Base-by-base conservation (phyloP, 2,329 filamentous ascomycete species). In the Colletotrichum noveboracense region DNA sequence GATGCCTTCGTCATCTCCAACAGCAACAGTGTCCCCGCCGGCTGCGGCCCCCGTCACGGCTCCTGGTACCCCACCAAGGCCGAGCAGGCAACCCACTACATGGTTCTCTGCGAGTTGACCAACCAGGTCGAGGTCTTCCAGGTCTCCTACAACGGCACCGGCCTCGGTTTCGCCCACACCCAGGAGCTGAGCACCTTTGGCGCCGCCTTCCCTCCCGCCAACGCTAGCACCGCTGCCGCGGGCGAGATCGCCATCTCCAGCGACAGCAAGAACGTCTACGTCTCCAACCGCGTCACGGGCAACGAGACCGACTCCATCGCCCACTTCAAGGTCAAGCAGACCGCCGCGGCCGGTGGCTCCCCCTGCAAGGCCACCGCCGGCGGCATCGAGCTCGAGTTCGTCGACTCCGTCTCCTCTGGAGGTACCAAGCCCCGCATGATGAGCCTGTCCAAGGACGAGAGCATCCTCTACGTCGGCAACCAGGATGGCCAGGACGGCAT, bases 1-100 rank as follows among this genome's bases (percentile, higher is more conserved):
- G 85, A 88, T 69, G 79, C 80, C 18, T 89, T 82, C 78, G 79
- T 81, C 8, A 79, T 89, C 56, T 81, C 80, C 38, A 84, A 81
- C 79, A 80, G 78, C 56, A 79, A 85, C 52, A 62, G 77, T 7
- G 81, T 87, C 71, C 82, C 83, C 13, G 78, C 82, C 13, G 87
- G 86, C 72, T 86, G 85, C 52, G 89, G 89, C 1, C 89, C 89
- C 5, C 88, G 89, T 21, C 89, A 90, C 78, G 88, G 87, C 65
- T 84, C 84, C 78, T 90, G 89, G 82, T 86, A 86, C 80, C 84
- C 83, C 3, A 70, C 78, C n/a, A 82, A 81, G 9, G 79, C 70
- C 12, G 71, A 78, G 52, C 58, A 76, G 67, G 83, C 86, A 18
- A 86, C 85, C 4, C 87, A 88, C 83, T 90, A 89, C 84, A 79